phyloP scores from a whole-genome alignment of 1,284 basidiomycete species.

The Austroboletus novae-zelandiae region DNA sequence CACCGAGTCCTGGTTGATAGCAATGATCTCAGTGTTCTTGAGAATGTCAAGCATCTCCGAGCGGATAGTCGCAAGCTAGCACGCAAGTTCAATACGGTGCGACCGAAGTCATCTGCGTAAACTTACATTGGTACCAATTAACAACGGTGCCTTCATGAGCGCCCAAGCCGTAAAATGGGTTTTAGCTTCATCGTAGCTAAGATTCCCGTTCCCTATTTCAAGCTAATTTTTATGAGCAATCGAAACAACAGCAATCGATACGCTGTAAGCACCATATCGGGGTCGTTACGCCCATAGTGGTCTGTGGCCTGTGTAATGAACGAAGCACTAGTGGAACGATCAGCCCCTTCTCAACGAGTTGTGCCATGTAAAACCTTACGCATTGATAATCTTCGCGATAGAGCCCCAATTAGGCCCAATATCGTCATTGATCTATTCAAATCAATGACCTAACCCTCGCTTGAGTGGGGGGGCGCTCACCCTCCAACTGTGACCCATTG shows the following conservation, averaged over 20 bases:
- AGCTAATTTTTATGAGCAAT: slow-evolving; percentile 31
- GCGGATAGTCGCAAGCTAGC: slow-evolving; percentile 49
- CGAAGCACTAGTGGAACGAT: slow-evolving; percentile 34
- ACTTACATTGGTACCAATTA: slow-evolving; percentile 40
- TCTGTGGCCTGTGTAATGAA: slow-evolving; percentile 43
- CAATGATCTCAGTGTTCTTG: slow-evolving; percentile 62
- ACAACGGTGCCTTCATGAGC: slow-evolving; percentile 45
- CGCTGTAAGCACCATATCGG: slow-evolving; percentile 41
- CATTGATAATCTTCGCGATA: slow-evolving; percentile 40
- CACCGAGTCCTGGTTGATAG: slow-evolving; percentile 65
- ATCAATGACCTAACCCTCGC: not conserved
- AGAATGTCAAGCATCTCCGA: slow-evolving; percentile 53
- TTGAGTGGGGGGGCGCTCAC: slow-evolving; percentile 19
- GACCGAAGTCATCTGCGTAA: slow-evolving; percentile 13
- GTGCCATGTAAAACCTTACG: slow-evolving; percentile 16
- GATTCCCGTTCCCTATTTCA: slow-evolving; percentile 44
- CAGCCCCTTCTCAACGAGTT: not conserved
- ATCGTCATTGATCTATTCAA: slow-evolving; percentile 19
- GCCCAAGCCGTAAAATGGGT: slow-evolving; percentile 50
- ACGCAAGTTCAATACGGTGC: not conserved
- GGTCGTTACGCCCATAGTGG: slow-evolving; percentile 45
- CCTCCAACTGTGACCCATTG: slow-evolving; percentile 51
- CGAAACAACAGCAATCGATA: not conserved
- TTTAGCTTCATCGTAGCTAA: slow-evolving; percentile 43
- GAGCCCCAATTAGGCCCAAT: slow-evolving; percentile 33